Evolutionary conservation across 2,329 filamentous ascomycete species (phyloP), one percentile per base, ranked within the genome.

Genomic region (Colletotrichum chrysophilum): DNA sequence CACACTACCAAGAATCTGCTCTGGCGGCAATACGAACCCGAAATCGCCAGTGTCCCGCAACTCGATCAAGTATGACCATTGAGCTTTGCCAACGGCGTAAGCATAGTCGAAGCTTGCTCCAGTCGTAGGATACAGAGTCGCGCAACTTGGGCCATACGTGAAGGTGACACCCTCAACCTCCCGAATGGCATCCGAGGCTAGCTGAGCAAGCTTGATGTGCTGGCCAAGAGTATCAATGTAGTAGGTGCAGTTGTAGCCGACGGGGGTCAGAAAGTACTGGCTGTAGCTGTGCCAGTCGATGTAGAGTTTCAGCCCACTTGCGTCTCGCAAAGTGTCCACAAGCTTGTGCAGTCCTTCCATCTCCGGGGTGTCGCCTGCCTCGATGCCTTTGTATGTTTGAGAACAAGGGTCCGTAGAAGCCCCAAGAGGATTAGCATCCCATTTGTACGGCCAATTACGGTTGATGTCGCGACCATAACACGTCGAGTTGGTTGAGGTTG

Each of bases 401-500:
- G 80, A 82, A 81, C 88, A 89, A 24, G 88, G 88, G 78, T 89
- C 82, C 1, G 86, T 87, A 1, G 86, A 89, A 4, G 87, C 85
- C 52, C 88, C 88, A 26, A 80, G 83, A 5, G 83, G 81, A 70
- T 82, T 82, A 2, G 85, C 79, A 64, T 84, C 84, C 89, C 88
- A 91, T 69, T 82, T 83, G 69, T 85, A 88, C 56, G 86, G 85
- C 89, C 88, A 91, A 80, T 90, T 90, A 65, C 89, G 86, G 81
- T 91, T 91, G 79, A 89, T 86, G 77, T 91, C 89, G 7, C 84
- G 84, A n/a, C 89, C 89, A 66, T 85, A 77, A 79, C 88, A 90
- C 60, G 80, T 80, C 2, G 78, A 77, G 38, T 74, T 70, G n/a
- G 79, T 79, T 4, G 66, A 69, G 7, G 74, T 14, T 1, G 81